Percentiles rank a stretch among this genome's conserved stretches.
Evolutionary conservation across 1,284 basidiomycete genomes (phyloP).

Genomic region (Sporisorium iseilematis-ciliati): DNA sequence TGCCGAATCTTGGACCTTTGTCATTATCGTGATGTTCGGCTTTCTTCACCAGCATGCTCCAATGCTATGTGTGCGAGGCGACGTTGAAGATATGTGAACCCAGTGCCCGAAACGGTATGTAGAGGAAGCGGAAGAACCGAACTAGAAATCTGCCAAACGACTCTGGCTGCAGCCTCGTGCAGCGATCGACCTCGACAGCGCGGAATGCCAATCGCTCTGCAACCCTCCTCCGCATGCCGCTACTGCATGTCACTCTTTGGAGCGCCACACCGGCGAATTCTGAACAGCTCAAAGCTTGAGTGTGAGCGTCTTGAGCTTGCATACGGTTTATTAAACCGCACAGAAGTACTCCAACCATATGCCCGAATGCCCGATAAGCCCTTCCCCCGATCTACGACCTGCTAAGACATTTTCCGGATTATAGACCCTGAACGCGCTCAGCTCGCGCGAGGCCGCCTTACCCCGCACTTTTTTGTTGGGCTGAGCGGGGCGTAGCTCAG

Average conservation of each 20-base stretch:
- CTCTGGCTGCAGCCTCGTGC: slow-evolving; percentile 5
- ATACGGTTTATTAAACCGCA: background rate
- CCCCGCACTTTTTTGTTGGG: slow-evolving; percentile 9
- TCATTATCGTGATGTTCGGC: no score
- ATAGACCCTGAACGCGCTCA: background rate
- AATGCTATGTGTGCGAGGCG: no score
- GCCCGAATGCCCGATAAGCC: background rate
- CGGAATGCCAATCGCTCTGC: background rate
- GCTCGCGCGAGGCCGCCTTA: background rate
- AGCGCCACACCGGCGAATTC: slow-evolving; percentile 28
- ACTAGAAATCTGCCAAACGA: no score
- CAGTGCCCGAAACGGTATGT: no score
- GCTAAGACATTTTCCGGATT: background rate
- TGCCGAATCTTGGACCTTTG: no score
- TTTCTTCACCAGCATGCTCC: no score
- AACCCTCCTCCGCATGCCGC: slow-evolving; percentile 5
- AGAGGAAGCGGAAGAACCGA: no score
- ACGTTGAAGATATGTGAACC: no score
- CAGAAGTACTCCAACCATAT: no score
- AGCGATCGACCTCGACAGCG: background rate
- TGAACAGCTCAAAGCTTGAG: background rate
- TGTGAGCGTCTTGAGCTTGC: background rate
- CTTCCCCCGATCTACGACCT: background rate
- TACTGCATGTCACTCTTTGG: background rate
- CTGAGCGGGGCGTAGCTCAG: background rate